Conservation (phyloP, 2,329 filamentous ascomycete genomes). For the Cladophialophora yegresii region DNA sequence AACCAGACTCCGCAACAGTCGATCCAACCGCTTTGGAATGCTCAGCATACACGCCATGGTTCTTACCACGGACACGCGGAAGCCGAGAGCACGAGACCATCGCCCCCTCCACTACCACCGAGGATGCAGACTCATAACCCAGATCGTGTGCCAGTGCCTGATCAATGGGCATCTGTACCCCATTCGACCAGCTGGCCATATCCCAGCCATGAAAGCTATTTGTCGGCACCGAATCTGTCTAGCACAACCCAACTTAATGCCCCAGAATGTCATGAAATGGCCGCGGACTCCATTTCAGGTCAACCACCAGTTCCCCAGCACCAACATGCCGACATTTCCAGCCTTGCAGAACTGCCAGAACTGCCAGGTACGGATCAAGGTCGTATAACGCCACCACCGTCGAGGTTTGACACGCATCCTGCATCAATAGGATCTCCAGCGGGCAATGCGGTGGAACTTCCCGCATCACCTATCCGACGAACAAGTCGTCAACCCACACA, state of each 20-base stretch:
- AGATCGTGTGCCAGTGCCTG: not conserved
- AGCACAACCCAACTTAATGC: not conserved
- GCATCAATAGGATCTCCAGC: not conserved
- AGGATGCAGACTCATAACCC: not conserved
- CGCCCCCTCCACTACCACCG: not conserved
- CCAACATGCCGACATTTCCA: not conserved
- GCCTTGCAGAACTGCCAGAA: conserved; percentile 10
- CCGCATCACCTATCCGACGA: conserved; percentile 1
- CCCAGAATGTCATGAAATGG: conserved; percentile 19
- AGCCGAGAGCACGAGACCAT: not conserved
- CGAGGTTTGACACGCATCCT: not conserved
- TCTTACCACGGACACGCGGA: not conserved
- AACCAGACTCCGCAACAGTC: not conserved
- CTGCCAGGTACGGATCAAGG: not conserved
- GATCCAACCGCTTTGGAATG: not conserved
- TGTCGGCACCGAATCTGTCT: not conserved
- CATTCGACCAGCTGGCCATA: not conserved
- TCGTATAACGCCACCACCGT: not conserved
- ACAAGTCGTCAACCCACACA: not conserved
- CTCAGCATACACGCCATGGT: not conserved
- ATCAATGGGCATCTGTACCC: not conserved
- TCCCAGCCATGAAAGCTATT: not conserved
- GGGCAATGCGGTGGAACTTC: conserved; percentile 4
- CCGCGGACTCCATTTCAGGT: conserved; percentile 3
- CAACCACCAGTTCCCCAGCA: not conserved